Evolutionary conservation across 1,284 basidiomycete species (phyloP), one percentile per base, ranked within the genome.

Genomic region (Pseudozyma tsukubaensis): DNA sequence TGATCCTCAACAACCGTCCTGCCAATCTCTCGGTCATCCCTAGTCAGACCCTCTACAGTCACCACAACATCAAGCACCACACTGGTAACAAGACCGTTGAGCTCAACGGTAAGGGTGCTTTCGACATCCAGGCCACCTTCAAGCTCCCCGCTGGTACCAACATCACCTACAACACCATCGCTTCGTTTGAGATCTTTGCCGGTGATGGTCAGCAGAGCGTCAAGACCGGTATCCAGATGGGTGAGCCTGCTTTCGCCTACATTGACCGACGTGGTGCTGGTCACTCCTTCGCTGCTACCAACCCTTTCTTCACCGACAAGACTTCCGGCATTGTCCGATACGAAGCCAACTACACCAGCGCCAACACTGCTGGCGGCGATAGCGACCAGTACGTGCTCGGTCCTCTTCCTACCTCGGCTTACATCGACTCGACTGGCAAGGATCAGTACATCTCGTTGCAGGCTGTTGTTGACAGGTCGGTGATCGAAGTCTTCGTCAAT

Each of bases 241-340:
- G 81, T 24, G 83, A 85, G 57, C 76, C 75, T 6, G 73, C 80
- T 2, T 43, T 67, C 8, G 61, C 83, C 4, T 86, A 73, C 76
- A 59, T 85, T 34, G 84, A 86, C 64, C 76, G 85, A 36, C 76
- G 84, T 21, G 69, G 76, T 6, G 77, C 80, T 16, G 78, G 77
- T 13, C 68, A 65, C 1, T 43, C 44, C n/a, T 86, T 82, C 11
- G 71, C 76, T 3, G 58, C 62, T 59, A 68, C 76, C 19, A 80
- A 83, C 56, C 80, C 82, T 10, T 83, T 84, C 61, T 86, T 83
- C 70, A 85, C 84, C 43, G 80, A 85, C 70, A 80, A 83, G 63
- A 50, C 70, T 43, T 50, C 70, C n/a, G 67, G 65, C 18, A 76
- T 76, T 45, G 24, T 70, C 9, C 64, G 73, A 4, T 76, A 68